Percentiles rank a stretch among this genome's conserved stretches.
Evolutionary conservation across 2,329 filamentous ascomycete genomes (phyloP).

Genomic region (Hirsutella thompsonii): DNA sequence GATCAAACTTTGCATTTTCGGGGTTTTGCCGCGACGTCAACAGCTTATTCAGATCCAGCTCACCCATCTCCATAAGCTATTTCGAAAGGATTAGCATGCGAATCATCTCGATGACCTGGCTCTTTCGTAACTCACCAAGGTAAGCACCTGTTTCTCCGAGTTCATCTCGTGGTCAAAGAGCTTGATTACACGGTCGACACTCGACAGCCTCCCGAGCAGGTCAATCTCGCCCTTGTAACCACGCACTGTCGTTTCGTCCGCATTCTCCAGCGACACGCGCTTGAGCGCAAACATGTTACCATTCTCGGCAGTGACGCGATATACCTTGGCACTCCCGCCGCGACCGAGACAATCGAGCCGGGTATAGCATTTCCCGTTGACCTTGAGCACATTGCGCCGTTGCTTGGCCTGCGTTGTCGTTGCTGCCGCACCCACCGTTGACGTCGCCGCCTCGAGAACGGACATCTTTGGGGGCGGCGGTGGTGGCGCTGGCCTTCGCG

Average conservation of each 20-base stretch:
- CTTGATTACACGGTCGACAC: constrained; percentile 81
- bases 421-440: constrained; percentile 67
- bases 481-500: constrained; percentile 61
- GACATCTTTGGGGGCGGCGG: constrained; percentile 96
- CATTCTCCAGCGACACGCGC: constrained; percentile 78
- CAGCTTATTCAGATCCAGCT: constrained; percentile 82
- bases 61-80: constrained; percentile 92
- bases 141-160: constrained; percentile 77
- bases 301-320: constrained; percentile 93
- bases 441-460: constrained; percentile 81
- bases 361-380: constrained; percentile 87
- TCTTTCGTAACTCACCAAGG: constrained; percentile 68
- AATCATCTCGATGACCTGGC: too few relatives aligned
- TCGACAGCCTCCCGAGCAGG: constrained; percentile 65
- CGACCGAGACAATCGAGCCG: constrained; percentile 82
- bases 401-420: constrained; percentile 60
- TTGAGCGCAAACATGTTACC: constrained; percentile 92
- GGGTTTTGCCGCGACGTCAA: constrained; percentile 60
- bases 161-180: constrained; percentile 91
- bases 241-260: constrained; percentile 69
- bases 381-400: constrained; percentile 69
- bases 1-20: constrained; percentile 66
- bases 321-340: constrained; percentile 88
- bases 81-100: not conserved
- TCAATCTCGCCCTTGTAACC: constrained; percentile 96